A percentile compares a stretch with the other conserved stretches of the same genome.
phyloP scores from a whole-genome alignment of 345 rosid genomes.

The Tarenaya hassleriana region DNA sequence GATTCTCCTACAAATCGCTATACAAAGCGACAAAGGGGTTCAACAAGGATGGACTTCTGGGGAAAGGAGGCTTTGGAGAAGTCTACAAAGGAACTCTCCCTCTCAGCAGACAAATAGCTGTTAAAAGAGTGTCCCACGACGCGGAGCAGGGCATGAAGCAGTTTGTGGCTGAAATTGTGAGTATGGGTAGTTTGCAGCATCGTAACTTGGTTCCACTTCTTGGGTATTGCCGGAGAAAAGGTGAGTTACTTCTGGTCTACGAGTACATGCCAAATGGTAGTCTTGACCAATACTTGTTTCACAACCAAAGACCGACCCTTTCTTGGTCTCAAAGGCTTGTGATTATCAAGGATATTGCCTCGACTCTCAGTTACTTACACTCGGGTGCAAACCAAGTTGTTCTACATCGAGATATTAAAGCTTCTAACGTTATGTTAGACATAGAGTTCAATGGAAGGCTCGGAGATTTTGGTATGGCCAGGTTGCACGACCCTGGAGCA shows the following conservation, averaged over 20 bases:
- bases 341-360: constrained; percentile 33
- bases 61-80: constrained; percentile 35
- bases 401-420: constrained; percentile 35
- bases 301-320: constrained; percentile 19
- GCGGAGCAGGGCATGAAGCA: constrained; percentile 34
- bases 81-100: constrained; percentile 32
- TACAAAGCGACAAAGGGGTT: constrained; percentile 38
- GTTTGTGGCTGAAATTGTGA: constrained; percentile 34
- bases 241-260: constrained; percentile 36
- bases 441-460: constrained; percentile 29
- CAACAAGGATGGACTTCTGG: constrained; percentile 25
- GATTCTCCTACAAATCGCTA: constrained; percentile 28
- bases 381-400: constrained; percentile 38
- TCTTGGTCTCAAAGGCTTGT: constrained; percentile 32
- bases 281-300: constrained; percentile 29
- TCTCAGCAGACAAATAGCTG: constrained; percentile 27
- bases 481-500: constrained; percentile 29
- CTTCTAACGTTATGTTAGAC: constrained; percentile 34
- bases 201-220: constrained; percentile 35
- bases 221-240: constrained; percentile 34
- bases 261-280: constrained; percentile 39
- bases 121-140: constrained; percentile 38
- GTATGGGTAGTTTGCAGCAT: constrained; percentile 35
- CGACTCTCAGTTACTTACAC: constrained; percentile 35
- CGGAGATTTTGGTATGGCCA: constrained; percentile 43